A percentile compares a stretch with the other conserved stretches of the same genome.
These are phyloP conservation scores for Phytomonas sp. DNA, from an alignment of 208 protist genomes.

Conservation along the genomic window DNA sequence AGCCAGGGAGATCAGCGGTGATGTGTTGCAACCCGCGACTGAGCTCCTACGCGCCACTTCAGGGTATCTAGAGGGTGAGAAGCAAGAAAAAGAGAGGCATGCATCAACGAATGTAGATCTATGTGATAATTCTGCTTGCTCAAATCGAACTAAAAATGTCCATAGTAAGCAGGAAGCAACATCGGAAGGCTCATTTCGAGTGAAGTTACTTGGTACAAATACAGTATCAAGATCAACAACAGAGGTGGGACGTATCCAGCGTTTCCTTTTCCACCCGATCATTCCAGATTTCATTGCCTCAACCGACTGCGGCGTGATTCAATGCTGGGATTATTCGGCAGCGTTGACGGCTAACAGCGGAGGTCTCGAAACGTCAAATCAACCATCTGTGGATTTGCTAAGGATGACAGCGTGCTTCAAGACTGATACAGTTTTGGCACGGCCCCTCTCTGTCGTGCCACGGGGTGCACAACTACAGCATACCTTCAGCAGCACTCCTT, in stretches of 20 bases:
- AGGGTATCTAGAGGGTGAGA: neutral
- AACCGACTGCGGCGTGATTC: neutral
- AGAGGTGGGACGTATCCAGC: neutral
- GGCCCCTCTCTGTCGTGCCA: neutral
- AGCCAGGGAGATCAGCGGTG: neutral
- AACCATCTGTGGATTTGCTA: neutral
- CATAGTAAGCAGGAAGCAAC: neutral
- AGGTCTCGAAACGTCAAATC: neutral
- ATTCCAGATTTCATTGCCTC: neutral
- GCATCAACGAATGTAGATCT: neutral
- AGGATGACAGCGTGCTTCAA: slow-evolving; percentile 1
- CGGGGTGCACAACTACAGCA: neutral
- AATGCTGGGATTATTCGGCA: neutral
- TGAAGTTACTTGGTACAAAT: neutral
- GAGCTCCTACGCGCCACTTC: neutral
- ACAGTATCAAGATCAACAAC: neutral
- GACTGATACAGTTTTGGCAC: neutral
- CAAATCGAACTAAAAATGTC: neutral
- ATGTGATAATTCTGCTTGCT: neutral
- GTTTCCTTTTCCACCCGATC: neutral
- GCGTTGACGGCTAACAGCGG: neutral
- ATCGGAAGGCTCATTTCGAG: neutral
- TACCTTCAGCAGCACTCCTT: neutral
- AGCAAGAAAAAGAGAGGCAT: neutral
- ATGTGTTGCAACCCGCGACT: neutral